These are phyloP conservation scores for Pseudocercospora fuligena DNA, from an alignment of 2,329 filamentous ascomycete genomes.

Conservation along the genomic window DNA sequence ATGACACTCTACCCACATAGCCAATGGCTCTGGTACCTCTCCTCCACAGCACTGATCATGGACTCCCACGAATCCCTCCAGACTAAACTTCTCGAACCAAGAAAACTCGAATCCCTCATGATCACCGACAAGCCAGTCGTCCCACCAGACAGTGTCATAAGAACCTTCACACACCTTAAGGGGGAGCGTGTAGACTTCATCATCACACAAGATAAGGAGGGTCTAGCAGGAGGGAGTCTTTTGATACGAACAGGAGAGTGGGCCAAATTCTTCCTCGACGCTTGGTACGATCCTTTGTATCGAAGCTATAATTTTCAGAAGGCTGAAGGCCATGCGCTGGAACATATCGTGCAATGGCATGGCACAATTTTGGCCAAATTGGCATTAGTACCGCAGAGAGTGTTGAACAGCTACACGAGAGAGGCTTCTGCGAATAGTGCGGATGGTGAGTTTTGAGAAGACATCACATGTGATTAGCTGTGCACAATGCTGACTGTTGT, in stretches of 20 bases:
- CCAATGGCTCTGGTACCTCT: constrained; percentile 85
- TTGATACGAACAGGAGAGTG: constrained; percentile 83
- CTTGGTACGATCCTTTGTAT: constrained; percentile 95
- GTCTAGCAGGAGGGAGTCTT: constrained; percentile 77
- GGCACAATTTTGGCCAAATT: constrained; percentile 91
- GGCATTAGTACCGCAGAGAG: constrained; percentile 83
- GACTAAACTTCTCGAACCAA: constrained; percentile 69
- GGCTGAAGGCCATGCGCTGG: constrained; percentile 87
- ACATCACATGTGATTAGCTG: constrained; percentile 27
- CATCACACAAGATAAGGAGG: constrained; percentile 81
- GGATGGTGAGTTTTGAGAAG: constrained; percentile 33
- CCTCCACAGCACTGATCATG: constrained; percentile 87
- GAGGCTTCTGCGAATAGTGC: constrained; percentile 42
- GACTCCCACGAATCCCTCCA: constrained; percentile 73
- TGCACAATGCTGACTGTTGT: background rate
- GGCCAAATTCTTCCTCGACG: constrained; percentile 89
- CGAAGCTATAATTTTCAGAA: constrained; percentile 95
- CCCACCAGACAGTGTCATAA: constrained; percentile 95
- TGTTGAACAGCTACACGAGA: constrained; percentile 76
- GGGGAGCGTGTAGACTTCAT: constrained; percentile 80
- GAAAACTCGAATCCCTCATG: constrained; percentile 76
- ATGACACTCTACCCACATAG: constrained; percentile 78
- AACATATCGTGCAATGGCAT: constrained; percentile 75
- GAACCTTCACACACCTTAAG: constrained; percentile 83
- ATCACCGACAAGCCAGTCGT: constrained; percentile 84